A percentile compares a stretch with the other conserved stretches of the same genome.
These are phyloP conservation scores for Teunomyces aglyptinius DNA, from an alignment of 805 yeast genomes.

Conservation along the genomic window DNA sequence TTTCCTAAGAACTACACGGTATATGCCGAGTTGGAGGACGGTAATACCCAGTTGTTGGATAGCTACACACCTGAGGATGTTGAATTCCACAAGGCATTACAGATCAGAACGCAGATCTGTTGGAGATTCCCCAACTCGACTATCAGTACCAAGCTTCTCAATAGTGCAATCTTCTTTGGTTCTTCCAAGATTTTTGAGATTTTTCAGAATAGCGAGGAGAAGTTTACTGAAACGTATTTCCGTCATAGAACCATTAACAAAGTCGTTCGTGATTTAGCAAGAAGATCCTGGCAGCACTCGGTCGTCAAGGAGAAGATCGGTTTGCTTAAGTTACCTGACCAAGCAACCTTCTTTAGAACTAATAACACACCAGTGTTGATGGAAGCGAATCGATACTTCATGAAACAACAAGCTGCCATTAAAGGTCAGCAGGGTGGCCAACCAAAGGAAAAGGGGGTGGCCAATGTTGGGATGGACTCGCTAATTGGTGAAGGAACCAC, in stretches of 20 bases:
- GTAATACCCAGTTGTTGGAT: conserved; percentile 61
- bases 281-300: conserved; percentile 89
- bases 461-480: conserved; percentile 86
- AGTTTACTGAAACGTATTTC: conserved; percentile 37
- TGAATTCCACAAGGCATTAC: conserved; percentile 66
- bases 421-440: conserved; percentile 22
- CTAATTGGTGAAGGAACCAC: conserved; percentile 65
- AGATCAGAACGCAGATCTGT: conserved; percentile 78
- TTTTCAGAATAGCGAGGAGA: conserved; percentile 37
- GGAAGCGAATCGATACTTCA: conserved; percentile 82
- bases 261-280: conserved; percentile 79
- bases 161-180: conserved; percentile 61
- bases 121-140: conserved; percentile 84
- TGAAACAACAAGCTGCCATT: conserved; percentile 60
- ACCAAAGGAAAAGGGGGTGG: conserved; percentile 52
- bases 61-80: conserved; percentile 67
- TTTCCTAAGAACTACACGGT: conserved; percentile 67
- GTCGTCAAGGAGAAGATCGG: conserved; percentile 58
- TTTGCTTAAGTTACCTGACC: conserved; percentile 66
- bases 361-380: conserved; percentile 78
- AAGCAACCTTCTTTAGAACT: conserved; percentile 69
- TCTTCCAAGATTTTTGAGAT: conserved; percentile 49
- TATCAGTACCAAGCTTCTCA: conserved; percentile 73
- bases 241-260: conserved; percentile 55
- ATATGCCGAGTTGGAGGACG: conserved; percentile 48